phyloP scores from a whole-genome alignment of 129 eudicot species.

The Helianthus annuus region DNA sequence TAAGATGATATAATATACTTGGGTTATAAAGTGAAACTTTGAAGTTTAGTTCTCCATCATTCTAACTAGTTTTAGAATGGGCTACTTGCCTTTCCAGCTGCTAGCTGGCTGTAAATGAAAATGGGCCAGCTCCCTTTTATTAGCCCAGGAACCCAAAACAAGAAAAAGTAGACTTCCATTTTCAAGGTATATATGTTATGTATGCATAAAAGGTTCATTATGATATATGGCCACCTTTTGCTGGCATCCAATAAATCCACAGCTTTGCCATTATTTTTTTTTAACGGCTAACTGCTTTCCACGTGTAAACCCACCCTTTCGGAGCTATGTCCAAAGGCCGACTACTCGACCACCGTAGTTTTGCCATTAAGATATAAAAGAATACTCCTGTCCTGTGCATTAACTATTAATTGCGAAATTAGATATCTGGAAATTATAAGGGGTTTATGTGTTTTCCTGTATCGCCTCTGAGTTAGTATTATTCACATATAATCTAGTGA shows the following conservation, averaged over 20 bases:
- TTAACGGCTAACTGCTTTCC: too few species aligned
- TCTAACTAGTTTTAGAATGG: neutral
- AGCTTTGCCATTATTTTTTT: neutral
- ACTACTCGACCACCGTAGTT: too few species aligned
- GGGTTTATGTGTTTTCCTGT: neutral
- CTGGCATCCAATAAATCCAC: conserved; percentile 25
- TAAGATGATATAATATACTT: too few species aligned
- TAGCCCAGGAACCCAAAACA: conserved; percentile 14
- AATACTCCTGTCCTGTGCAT: too few species aligned
- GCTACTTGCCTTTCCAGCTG: neutral
- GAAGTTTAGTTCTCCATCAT: too few species aligned
- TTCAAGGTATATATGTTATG: neutral
- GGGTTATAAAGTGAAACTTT: too few species aligned
- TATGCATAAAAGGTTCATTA: neutral
- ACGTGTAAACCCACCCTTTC: too few species aligned
- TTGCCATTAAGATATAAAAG: neutral
- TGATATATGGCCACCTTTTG: conserved; percentile 1
- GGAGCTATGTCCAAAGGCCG: too few species aligned
- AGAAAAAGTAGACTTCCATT: neutral
- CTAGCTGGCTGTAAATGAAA: neutral
- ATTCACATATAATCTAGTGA: conserved; percentile 19
- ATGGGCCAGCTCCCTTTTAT: neutral
- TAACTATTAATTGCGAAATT: neutral
- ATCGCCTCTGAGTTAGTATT: neutral
- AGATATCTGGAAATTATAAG: neutral